phyloP scores from a whole-genome alignment of 2,329 filamentous ascomycete genomes.

The Orbilia oligospora region DNA sequence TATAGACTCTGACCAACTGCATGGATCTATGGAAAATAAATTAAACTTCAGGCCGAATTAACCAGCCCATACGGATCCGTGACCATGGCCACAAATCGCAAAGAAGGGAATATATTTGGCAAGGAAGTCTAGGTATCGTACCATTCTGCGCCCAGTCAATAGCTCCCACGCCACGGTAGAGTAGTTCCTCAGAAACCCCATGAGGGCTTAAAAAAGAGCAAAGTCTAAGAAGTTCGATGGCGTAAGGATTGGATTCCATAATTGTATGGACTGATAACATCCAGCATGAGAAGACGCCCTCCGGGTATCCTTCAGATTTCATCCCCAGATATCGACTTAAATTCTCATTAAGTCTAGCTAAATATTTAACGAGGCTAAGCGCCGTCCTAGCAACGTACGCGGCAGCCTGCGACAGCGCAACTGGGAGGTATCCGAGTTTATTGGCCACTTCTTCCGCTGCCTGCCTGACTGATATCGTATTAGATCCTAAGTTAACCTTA shows the following conservation, averaged over 20 bases:
- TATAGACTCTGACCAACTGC: too few species aligned
- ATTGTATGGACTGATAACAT: conserved; percentile 34
- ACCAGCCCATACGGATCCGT: too few species aligned
- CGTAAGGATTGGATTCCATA: neutral
- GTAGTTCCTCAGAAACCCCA: conserved; percentile 33
- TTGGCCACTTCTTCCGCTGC: conserved; percentile 46
- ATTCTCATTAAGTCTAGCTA: neutral
- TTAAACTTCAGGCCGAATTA: too few species aligned
- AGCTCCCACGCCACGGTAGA: conserved; percentile 4
- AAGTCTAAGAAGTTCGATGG: conserved; percentile 25
- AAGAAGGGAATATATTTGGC: too few species aligned
- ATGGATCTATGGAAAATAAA: too few species aligned
- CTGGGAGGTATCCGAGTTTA: conserved; percentile 51
- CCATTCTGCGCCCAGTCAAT: conserved; percentile 24
- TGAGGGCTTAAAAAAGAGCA: conserved; percentile 47
- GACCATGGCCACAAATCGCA: too few species aligned
- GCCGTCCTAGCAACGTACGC: conserved; percentile 28
- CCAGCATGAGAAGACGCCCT: conserved; percentile 42
- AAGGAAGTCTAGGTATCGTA: too few species aligned
- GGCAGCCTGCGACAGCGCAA: conserved; percentile 58
- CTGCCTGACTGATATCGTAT: too few species aligned
- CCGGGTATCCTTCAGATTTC: neutral
- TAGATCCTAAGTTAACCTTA: too few species aligned
- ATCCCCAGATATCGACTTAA: neutral
- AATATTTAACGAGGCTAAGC: conserved; percentile 19